Evolutionary conservation across 208 protist genomes (phyloP).

Genomic region (Crithidia fasciculata): DNA sequence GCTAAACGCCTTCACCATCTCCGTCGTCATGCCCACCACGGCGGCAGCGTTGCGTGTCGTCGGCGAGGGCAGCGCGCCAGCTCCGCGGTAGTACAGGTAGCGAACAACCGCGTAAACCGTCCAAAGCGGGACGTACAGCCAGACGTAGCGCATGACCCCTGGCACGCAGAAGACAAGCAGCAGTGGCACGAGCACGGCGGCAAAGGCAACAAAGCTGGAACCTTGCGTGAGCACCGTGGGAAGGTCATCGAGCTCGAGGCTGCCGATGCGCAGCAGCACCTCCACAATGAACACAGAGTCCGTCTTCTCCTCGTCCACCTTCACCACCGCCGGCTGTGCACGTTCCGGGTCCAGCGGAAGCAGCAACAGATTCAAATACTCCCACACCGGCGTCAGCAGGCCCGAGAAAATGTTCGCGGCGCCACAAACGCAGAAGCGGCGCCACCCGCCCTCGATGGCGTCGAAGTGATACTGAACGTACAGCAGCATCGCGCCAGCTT

Average conservation of each 20-base stretch:
- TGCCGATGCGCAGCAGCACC: slow-evolving; percentile 53
- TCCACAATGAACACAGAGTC: slow-evolving; percentile 65
- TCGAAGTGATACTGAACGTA: slow-evolving; percentile 68
- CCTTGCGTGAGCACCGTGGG: slow-evolving; percentile 66
- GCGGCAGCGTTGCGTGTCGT: slow-evolving; percentile 18
- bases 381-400: slow-evolving; percentile 56
- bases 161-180: slow-evolving; percentile 45
- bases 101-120: slow-evolving; percentile 34
- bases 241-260: slow-evolving; percentile 56
- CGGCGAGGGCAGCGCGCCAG: slow-evolving; percentile 7
- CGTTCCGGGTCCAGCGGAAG: slow-evolving; percentile 42
- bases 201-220: slow-evolving; percentile 59
- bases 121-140: slow-evolving; percentile 48
- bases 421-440: slow-evolving; percentile 56
- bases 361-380: slow-evolving; percentile 48
- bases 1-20: slow-evolving; percentile 45
- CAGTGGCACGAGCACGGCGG: slow-evolving; percentile 53
- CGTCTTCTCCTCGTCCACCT: slow-evolving; percentile 49
- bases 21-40: slow-evolving; percentile 33
- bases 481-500: slow-evolving; percentile 60
- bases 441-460: slow-evolving; percentile 53
- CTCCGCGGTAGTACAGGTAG: slow-evolving; percentile 49
- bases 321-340: slow-evolving; percentile 11
- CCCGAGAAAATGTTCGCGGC: slow-evolving; percentile 64
- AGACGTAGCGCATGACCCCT: slow-evolving; percentile 37